phyloP scores from a whole-genome alignment of 176 grass and related monocot species.

The Elymus sibiricus region DNA sequence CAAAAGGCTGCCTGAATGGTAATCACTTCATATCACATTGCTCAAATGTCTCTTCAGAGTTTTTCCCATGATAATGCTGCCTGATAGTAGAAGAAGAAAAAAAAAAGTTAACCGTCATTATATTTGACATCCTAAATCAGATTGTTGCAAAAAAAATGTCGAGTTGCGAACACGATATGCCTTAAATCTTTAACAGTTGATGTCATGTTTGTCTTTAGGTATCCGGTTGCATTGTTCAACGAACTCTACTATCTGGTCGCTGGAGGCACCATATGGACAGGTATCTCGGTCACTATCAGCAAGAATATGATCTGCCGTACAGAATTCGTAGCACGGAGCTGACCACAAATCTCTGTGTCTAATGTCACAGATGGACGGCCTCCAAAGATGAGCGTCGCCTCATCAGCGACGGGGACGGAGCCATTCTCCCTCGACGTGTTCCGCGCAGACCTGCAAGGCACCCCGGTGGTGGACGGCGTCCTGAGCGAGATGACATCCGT shows the following conservation, averaged over 20 bases:
- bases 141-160: too few relatives aligned
- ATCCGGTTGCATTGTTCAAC: conserved; percentile 68
- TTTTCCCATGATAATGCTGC: not conserved
- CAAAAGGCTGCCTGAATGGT: conserved; percentile 71
- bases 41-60: not conserved
- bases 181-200: not conserved
- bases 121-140: too few relatives aligned
- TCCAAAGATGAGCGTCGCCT: conserved; percentile 45
- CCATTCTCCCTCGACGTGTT: conserved; percentile 54
- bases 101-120: not conserved
- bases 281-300: conserved; percentile 3
- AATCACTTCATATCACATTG: not conserved
- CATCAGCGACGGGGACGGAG: conserved; percentile 13
- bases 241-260: conserved; percentile 93
- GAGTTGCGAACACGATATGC: too few relatives aligned
- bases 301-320: not conserved
- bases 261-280: conserved; percentile 90
- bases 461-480: conserved; percentile 38
- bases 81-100: not conserved
- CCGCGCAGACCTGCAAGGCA: not conserved
- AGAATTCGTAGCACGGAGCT: not conserved
- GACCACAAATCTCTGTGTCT: not conserved
- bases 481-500: conserved; percentile 42
- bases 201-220: conserved; percentile 40
- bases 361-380: conserved; percentile 52